Evolutionary conservation across 2,329 filamentous ascomycete genomes (phyloP), one percentile per base, ranked within the genome.

Genomic region (Ciborinia camelliae): DNA sequence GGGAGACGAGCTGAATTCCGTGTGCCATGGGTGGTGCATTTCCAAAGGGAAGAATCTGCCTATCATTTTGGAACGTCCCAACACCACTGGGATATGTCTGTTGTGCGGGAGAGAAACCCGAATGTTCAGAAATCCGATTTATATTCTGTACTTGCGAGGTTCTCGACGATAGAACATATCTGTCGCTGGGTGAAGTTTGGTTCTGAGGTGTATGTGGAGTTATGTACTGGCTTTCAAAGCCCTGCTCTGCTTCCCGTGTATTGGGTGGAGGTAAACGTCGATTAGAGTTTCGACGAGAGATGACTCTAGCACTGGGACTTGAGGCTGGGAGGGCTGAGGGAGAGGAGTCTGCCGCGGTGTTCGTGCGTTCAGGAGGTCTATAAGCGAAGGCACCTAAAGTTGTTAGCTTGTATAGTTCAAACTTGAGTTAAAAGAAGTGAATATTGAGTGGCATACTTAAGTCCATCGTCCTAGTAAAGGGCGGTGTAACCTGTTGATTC

Each of bases 1-100:
- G 80, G 18, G 85, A 81, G 20, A 90, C 77, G 18, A 90, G 80
- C 47, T 79, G 77, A 66, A 90, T 87, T 0, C 86, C 87, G 35
- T 75, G 69, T 35, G 68, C 71, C 35, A 72, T 71, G 1, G 74
- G 73, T 12, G 74, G 73, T 53, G 68, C 71, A 70, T 73, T 71
- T 43, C 50, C 66, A 32, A 73, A 65, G 45, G 69, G 32, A 28
- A 72, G 54, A 9, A 61, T 63, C 26, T 68, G 62, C 9, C 64
- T 53, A 35, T 45, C 66, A 26, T 26, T 47, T 4, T 37, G 60
- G 28, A 32, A 43, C 45, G 51, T 12, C 15, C 26, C 39, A 39
- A 23, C 51, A 57, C 18, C 37, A 10, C 23, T 18, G 10, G n/a
- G 1, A 7, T 15, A 35, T 4, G n/a, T 32, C 39, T 47, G 30